A percentile compares a stretch with the other conserved stretches of the same genome.
phyloP scores from a whole-genome alignment of 179 eudicot genomes.

The Heliamphora pulchella region DNA sequence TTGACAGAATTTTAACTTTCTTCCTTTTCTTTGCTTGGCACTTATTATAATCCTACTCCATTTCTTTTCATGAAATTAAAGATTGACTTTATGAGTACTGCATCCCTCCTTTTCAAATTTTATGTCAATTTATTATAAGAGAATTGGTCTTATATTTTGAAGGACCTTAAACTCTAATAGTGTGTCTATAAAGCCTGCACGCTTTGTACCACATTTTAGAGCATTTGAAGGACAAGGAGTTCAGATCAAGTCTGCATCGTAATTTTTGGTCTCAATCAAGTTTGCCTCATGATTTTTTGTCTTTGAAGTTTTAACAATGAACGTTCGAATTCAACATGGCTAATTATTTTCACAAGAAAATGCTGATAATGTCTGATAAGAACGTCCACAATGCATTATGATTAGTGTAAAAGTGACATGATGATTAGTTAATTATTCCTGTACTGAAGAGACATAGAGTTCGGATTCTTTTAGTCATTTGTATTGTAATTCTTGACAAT shows the following conservation, averaged over 20 bases:
- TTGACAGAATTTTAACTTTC: not conserved
- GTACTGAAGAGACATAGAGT: not conserved
- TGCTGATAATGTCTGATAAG: not conserved
- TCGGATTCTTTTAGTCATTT: not conserved
- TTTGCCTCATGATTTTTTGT: not conserved
- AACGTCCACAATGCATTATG: too few species aligned
- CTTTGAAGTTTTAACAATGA: not conserved
- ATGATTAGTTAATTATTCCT: not conserved
- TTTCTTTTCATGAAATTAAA: not conserved
- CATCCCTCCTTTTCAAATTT: not conserved
- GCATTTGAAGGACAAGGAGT: too few species aligned
- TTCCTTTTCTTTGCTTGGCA: not conserved
- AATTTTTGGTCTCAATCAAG: not conserved
- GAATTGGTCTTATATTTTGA: too few species aligned
- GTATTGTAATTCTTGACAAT: too few species aligned
- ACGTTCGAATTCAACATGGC: not conserved
- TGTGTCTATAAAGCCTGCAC: too few species aligned
- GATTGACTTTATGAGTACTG: not conserved
- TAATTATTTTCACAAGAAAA: not conserved
- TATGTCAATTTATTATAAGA: not conserved
- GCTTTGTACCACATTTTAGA: too few species aligned
- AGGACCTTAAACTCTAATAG: too few species aligned
- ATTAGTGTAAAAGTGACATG: too few species aligned
- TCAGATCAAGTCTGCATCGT: too few species aligned
- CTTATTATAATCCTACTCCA: not conserved